These are phyloP conservation scores for Lentinula sp. DNA, from an alignment of 768 basidiomycete species.

Conservation along the genomic window DNA sequence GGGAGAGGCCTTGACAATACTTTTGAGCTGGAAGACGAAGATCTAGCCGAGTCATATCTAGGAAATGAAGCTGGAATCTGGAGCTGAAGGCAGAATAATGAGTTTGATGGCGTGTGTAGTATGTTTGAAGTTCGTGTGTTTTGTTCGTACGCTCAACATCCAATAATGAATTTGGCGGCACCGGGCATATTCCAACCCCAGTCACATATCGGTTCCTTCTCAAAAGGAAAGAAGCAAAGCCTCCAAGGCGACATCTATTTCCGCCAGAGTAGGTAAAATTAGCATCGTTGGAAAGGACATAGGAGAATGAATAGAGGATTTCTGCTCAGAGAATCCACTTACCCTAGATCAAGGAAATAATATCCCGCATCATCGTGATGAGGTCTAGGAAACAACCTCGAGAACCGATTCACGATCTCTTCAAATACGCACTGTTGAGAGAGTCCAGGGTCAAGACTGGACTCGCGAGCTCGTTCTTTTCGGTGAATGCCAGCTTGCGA, in stretches of 20 bases:
- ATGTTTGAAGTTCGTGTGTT: constrained; percentile 12
- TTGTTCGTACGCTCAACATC: constrained; percentile 18
- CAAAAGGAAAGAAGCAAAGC: constrained; percentile 24
- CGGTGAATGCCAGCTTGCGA: too few relatives aligned
- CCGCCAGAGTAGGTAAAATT: too few relatives aligned
- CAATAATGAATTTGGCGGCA: constrained; percentile 17
- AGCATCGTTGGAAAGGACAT: too few relatives aligned
- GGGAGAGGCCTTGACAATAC: not conserved
- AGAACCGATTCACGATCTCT: not conserved
- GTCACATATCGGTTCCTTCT: constrained; percentile 15
- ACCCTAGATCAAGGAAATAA: not conserved
- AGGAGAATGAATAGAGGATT: too few relatives aligned
- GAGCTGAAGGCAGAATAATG: not conserved
- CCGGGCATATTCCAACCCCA: constrained; percentile 16
- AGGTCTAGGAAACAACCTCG: not conserved
- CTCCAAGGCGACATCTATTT: constrained; percentile 22
- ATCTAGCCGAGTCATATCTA: constrained; percentile 12
- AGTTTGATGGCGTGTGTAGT: not conserved
- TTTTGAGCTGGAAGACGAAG: not conserved
- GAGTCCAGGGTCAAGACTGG: too few relatives aligned
- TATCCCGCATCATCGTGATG: not conserved
- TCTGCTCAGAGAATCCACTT: not conserved
- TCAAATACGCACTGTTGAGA: not conserved
- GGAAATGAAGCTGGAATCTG: constrained; percentile 13
- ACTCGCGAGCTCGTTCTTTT: too few relatives aligned